A percentile compares a stretch with the other conserved stretches of the same genome.
These are phyloP conservation scores for Scutellaria galericulata DNA, from an alignment of 257 asterid species.

Conservation along the genomic window DNA sequence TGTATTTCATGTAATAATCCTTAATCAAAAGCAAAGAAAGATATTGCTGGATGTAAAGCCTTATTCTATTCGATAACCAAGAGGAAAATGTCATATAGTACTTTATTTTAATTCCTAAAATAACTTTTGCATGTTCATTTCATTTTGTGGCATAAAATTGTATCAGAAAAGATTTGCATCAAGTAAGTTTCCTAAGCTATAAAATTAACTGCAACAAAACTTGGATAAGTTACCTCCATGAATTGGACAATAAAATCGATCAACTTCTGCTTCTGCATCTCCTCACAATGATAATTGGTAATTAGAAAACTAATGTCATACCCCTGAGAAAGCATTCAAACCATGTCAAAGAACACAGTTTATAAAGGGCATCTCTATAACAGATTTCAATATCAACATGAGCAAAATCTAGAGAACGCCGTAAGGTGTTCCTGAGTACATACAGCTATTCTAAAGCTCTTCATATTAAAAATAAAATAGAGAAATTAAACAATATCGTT, in stretches of 20 bases:
- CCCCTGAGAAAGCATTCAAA: constrained; percentile 73
- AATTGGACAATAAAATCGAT: constrained; percentile 96
- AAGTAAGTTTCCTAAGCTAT: background rate
- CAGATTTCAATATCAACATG: background rate
- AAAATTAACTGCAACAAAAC: constrained; percentile 16
- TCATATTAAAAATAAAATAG: background rate
- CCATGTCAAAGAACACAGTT: constrained; percentile 3
- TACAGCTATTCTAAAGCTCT: constrained; percentile 14
- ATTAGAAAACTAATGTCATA: constrained; percentile 97
- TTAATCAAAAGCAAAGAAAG: constrained; percentile 6
- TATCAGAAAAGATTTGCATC: background rate
- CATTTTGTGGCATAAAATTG: constrained; percentile 3
- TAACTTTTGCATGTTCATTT: constrained; percentile 1
- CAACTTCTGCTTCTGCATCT: constrained; percentile 96
- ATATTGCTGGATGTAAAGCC: constrained; percentile 11
- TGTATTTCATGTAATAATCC: background rate
- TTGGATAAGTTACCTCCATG: constrained; percentile 79
- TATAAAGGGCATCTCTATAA: constrained; percentile 4
- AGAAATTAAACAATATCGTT: background rate
- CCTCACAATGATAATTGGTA: constrained; percentile 95
- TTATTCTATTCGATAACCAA: constrained; percentile 14
- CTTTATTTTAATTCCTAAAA: constrained; percentile 15
- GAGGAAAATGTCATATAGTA: background rate
- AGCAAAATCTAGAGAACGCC: constrained; percentile 20
- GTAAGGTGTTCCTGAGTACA: constrained; percentile 17